These are phyloP conservation scores for Piper longum DNA, from an alignment of 164 flowering plant species.

Conservation along the genomic window DNA sequence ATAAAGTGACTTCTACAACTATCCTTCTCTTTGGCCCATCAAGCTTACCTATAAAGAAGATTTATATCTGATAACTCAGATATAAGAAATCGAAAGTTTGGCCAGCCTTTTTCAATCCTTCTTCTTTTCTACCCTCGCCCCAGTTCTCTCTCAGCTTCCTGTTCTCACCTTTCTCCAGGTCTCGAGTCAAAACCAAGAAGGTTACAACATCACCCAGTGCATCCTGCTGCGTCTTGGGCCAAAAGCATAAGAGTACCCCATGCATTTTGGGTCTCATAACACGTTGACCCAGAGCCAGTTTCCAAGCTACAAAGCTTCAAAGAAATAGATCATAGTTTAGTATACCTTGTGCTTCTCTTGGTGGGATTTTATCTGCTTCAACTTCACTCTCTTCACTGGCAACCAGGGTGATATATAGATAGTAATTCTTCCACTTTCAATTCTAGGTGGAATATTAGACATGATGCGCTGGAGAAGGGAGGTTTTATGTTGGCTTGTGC, in stretches of 20 bases:
- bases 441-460: neutral
- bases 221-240: conserved; percentile 11
- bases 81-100: too few species aligned
- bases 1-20: neutral
- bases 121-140: neutral
- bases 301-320: conserved; percentile 6
- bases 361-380: conserved; percentile 2
- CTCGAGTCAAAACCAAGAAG: conserved; percentile 11
- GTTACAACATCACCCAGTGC: conserved; percentile 14
- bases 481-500: conserved; percentile 7
- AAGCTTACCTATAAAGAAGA: too few species aligned
- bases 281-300: conserved; percentile 18
- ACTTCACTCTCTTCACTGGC: neutral
- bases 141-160: neutral
- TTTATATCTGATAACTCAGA: neutral
- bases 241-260: conserved; percentile 28
- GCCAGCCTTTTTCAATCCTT: neutral
- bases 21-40: conserved; percentile 1
- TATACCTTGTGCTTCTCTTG: conserved; percentile 1
- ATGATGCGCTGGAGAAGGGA: neutral
- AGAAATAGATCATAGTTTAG: conserved; percentile 2
- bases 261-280: conserved; percentile 29
- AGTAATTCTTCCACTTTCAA: conserved; percentile 4
- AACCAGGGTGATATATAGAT: conserved; percentile 2
- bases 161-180: neutral